Conservation (phyloP, 2,329 filamentous ascomycete genomes). For the Lasiodiplodia citricola region DNA sequence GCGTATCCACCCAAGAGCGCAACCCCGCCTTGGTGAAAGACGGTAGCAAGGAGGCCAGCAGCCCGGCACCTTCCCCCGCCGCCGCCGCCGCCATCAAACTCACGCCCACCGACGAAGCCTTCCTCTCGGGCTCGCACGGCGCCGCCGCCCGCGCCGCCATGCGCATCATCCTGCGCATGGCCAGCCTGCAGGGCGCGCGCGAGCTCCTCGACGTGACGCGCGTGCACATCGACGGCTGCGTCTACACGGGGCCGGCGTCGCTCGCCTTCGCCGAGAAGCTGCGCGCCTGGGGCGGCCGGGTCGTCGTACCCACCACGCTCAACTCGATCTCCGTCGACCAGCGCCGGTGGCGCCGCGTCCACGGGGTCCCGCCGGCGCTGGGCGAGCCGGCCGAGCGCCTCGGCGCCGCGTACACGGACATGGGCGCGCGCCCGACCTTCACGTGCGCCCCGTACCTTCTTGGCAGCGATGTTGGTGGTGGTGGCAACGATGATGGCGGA, state of each 20-base stretch:
- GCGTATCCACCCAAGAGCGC: background rate
- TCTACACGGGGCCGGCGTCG: conserved; percentile 40
- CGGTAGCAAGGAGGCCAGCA: background rate
- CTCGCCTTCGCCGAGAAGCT: background rate
- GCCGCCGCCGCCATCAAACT: background rate
- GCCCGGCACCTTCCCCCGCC: background rate
- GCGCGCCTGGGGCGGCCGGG: background rate
- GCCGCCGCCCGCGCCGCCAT: conserved; percentile 45
- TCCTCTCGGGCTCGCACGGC: conserved; percentile 31
- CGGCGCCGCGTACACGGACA: conserved; percentile 45
- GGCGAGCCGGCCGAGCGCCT: conserved; percentile 41
- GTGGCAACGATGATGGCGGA: background rate
- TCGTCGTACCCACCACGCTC: conserved; percentile 34
- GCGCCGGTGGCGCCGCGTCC: conserved; percentile 45
- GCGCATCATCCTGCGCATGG: conserved; percentile 46
- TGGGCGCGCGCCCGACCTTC: conserved; percentile 50
- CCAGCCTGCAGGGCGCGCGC: conserved; percentile 41
- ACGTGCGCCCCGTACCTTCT: conserved; percentile 54
- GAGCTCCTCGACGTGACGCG: conserved; percentile 47
- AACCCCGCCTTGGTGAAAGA: background rate
- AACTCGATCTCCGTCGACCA: conserved; percentile 54
- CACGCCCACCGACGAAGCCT: conserved; percentile 35
- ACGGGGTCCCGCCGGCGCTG: conserved; percentile 38
- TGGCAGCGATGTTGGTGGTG: conserved; percentile 26
- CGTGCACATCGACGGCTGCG: conserved; percentile 51